Percentiles rank a stretch among this genome's conserved stretches.
Evolutionary conservation across 1,139 yeast species (phyloP).

Genomic region (Suhomyces bokatorum): DNA sequence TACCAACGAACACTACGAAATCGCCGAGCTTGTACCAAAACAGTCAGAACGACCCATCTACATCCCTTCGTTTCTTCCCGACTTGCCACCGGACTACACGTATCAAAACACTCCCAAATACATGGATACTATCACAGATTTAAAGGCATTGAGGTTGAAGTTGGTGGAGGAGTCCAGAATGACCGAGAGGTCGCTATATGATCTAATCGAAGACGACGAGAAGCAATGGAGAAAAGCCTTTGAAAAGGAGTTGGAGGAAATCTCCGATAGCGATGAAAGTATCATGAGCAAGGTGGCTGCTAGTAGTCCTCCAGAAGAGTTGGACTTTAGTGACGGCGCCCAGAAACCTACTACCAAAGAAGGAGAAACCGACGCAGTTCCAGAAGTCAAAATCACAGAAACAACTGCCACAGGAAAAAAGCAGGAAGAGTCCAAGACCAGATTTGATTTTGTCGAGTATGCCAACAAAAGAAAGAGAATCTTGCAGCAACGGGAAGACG

Average conservation of each 20-base stretch:
- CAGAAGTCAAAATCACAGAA: background rate
- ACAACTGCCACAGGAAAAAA: background rate
- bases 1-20: slow-evolving; percentile 49
- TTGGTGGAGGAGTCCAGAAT: slow-evolving; percentile 77
- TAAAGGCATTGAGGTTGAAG: slow-evolving; percentile 65
- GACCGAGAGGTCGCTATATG: slow-evolving; percentile 75
- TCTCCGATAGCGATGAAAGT: slow-evolving; percentile 22
- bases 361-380: background rate
- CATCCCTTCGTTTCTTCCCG: slow-evolving; percentile 78
- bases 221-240: slow-evolving; percentile 32
- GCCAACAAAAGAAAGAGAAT: slow-evolving; percentile 43
- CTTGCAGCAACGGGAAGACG: slow-evolving; percentile 19
- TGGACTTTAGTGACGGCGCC: slow-evolving; percentile 1
- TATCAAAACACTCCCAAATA: slow-evolving; percentile 74
- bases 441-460: slow-evolving; percentile 57
- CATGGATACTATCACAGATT: slow-evolving; percentile 65
- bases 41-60: slow-evolving; percentile 49
- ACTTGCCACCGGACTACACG: slow-evolving; percentile 90
- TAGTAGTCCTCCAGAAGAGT: slow-evolving; percentile 13
- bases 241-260: slow-evolving; percentile 25
- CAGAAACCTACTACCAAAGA: background rate
- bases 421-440: slow-evolving; percentile 6
- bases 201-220: slow-evolving; percentile 50
- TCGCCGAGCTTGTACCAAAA: slow-evolving; percentile 56
- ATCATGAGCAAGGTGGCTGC: slow-evolving; percentile 25